Base-by-base conservation (phyloP, 768 basidiomycete genomes). In the Lactarius psammicola region DNA sequence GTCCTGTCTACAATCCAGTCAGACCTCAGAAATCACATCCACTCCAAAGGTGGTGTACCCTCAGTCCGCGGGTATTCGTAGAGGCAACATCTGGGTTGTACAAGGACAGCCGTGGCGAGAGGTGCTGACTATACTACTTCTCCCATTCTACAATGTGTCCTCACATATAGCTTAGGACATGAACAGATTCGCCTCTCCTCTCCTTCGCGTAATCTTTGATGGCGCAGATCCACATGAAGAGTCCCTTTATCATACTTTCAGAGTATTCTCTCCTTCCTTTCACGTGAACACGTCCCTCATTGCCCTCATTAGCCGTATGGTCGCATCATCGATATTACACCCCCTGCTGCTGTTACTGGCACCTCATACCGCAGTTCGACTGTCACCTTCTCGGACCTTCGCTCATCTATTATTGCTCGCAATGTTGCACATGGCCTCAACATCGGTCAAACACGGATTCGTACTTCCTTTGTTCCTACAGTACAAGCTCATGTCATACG, bases 181-280 rank as follows among this genome's bases (percentile, higher is more conserved):
- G 85, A 81, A 87, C 64, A 81, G 91, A 60, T 96, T 86, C 74
- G 87, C 94, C 0, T 89, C 90, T 23, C 78, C 81, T 3, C 80
- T 89, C 10, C 72, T 98, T 59, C 84, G 85, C 65, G 84, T 96
- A n/a, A 77, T 84, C 7, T 98, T 96, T 70, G 91, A 96, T 36
- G 96, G 96, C 0, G 89, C 93, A 1, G 95, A 97, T 72, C 78
- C 95, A 2, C 82, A 84, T 33, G 92, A 95, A 71, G 91, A 95
- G 75, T 74, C 80, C 0, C 77, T 96, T 0, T 98, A 94, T 72
- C 79, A 87, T 31, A 76, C 93, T 28, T 85, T 94, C 65, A 82
- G 94, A 57, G 93, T 92, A 76, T 69, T 86, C 76, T 18, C 20
- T 53, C 30, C 26, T 49, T 10, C 44, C 46, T 42, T 40, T 38